Percentiles rank a stretch among this genome's conserved stretches.
These are phyloP conservation scores for Euphrasia arctica DNA, from an alignment of 305 asterid genomes.

Conservation along the genomic window DNA sequence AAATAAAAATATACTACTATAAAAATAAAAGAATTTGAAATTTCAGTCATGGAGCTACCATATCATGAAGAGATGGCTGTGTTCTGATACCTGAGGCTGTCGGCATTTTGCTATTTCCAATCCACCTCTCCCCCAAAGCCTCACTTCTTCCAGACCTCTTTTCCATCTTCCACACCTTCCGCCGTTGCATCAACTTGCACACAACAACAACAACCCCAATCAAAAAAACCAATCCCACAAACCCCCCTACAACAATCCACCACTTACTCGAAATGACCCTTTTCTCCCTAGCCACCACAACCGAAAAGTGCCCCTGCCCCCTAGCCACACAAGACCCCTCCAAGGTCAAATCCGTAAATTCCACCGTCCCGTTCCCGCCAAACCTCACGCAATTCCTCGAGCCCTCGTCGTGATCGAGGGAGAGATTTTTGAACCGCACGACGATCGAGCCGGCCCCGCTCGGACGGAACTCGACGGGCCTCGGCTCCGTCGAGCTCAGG, in stretches of 20 bases:
- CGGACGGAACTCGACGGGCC: slow-evolving; percentile 32
- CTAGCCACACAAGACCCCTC: slow-evolving; percentile 36
- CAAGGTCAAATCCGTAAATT: slow-evolving; percentile 41
- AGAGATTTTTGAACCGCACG: slow-evolving; percentile 41
- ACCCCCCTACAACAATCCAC: slow-evolving; percentile 54
- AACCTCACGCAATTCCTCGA: slow-evolving; percentile 52
- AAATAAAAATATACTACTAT: neutral
- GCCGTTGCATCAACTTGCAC: slow-evolving; percentile 30
- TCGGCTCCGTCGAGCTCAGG: slow-evolving; percentile 14
- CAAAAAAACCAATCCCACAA: slow-evolving; percentile 36
- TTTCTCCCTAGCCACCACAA: slow-evolving; percentile 31
- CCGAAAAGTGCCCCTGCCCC: slow-evolving; percentile 62
- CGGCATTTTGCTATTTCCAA: slow-evolving; percentile 81
- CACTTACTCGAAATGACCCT: slow-evolving; percentile 40
- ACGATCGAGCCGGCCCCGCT: slow-evolving; percentile 35
- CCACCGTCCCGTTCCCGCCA: slow-evolving; percentile 39
- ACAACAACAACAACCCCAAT: slow-evolving; percentile 20
- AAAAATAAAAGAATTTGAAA: neutral
- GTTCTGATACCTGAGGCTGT: slow-evolving; percentile 79
- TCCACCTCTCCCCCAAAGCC: slow-evolving; percentile 53
- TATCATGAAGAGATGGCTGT: slow-evolving; percentile 61
- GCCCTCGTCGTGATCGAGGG: neutral
- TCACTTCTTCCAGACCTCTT: slow-evolving; percentile 58
- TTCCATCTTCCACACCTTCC: slow-evolving; percentile 49
- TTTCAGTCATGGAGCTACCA: slow-evolving; percentile 42